Base-by-base conservation (phyloP, 2,329 filamentous ascomycete species). In the Neopestalotiopsis clavispora region DNA sequence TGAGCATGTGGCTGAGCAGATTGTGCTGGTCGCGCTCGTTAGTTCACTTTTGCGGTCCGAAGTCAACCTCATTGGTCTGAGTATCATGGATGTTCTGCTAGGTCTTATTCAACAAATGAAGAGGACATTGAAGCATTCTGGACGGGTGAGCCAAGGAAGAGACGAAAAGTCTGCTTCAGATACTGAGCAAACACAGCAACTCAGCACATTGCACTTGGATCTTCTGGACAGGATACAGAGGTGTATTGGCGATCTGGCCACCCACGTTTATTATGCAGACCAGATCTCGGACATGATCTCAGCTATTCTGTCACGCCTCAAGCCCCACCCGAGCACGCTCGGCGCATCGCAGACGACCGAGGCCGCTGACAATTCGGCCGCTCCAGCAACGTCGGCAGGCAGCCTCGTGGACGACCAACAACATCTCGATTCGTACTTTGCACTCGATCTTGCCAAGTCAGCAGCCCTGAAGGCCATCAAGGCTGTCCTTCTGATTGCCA, bases 251-350 rank as follows among this genome's bases (percentile, higher is more conserved):
- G 90, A 95, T 77, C 84, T 99, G 34, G 94, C 95, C 2, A 97
- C 94, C 0, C 96, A 99, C 77, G 91, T 98, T 40, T 99, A 99
- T 83, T 99, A 99, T 78, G 93, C 93, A 1, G 95, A 98, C 74
- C 96, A 99, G 80, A 94, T 98, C 67, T 91, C 93, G 1, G 96
- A 99, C 80, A 98, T 98, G 94, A 90, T 98, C 65, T 88, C 90
- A 23, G 90, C 94, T 0, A 91, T 98, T 59, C 83, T 98, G 17
- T 83, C 88, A 38, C 91, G 94, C 23, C 85, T 98, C 38, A 96
- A 93, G 79, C 93, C 94, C 3, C 79, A 82, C 1, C 82, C 78
- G 20, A 86, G 83, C 72, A 78, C 79, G 9, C 70, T 76, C 3
- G 84, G 78, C 67, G 82, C 85, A 0, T 80, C 84, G 0, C 80